Conservation (phyloP, 2,329 filamentous ascomycete species). For the Endocalyx cinctus region DNA sequence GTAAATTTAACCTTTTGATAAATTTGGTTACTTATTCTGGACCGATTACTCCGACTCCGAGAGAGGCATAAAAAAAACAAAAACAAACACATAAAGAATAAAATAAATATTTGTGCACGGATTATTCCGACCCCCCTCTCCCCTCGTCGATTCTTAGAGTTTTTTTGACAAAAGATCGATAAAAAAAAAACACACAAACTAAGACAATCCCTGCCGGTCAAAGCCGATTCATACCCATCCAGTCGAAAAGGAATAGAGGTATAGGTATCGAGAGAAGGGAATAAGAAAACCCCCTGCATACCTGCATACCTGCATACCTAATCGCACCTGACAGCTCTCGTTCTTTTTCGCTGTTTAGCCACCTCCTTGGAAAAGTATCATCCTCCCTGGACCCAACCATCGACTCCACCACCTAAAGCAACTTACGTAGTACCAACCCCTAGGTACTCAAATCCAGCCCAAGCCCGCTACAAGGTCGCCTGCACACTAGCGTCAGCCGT, state of each 20-base stretch:
- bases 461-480: constrained; percentile 17
- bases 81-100: constrained; percentile 24
- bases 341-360: constrained; percentile 14
- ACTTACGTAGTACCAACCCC: too few relatives aligned
- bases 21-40: too few relatives aligned
- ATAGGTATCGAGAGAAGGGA: constrained; percentile 4
- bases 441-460: constrained; percentile 14
- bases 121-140: too few relatives aligned
- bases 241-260: too few relatives aligned
- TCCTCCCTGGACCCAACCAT: too few relatives aligned
- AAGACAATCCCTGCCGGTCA: constrained; percentile 4
- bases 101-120: too few relatives aligned
- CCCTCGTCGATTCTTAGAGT: too few relatives aligned
- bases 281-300: background rate
- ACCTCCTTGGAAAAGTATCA: constrained; percentile 12
- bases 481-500: constrained; percentile 26
- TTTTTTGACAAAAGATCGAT: too few relatives aligned
- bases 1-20: too few relatives aligned
- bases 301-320: background rate
- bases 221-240: constrained; percentile 1
- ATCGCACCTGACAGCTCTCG: constrained; percentile 1
- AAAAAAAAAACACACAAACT: background rate
- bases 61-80: constrained; percentile 5
- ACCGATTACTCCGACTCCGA: too few relatives aligned
- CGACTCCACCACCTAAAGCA: too few relatives aligned